These are phyloP conservation scores for Colletotrichum spinosum DNA, from an alignment of 2,329 filamentous ascomycete species.

Conservation along the genomic window DNA sequence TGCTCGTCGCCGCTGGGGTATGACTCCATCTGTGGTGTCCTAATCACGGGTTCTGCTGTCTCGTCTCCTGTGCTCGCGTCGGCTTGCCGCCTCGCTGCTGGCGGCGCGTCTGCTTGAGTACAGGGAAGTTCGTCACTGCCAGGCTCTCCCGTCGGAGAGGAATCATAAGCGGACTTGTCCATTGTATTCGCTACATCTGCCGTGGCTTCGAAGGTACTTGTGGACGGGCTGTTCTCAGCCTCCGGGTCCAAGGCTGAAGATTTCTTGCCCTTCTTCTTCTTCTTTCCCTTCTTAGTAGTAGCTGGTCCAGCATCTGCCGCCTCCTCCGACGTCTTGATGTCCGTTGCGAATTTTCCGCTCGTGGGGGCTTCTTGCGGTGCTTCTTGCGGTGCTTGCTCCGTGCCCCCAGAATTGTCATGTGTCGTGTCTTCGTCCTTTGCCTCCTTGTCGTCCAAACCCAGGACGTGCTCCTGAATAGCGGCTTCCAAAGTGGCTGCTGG, in stretches of 20 bases:
- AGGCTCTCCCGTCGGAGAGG: conserved; percentile 34
- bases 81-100: conserved; percentile 20
- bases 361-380: conserved; percentile 24
- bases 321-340: conserved; percentile 34
- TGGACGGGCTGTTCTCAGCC: conserved; percentile 33
- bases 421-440: conserved; percentile 16
- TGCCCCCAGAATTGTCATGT: conserved; percentile 30
- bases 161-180: conserved; percentile 37
- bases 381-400: conserved; percentile 29
- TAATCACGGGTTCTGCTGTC: conserved; percentile 34
- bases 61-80: conserved; percentile 25
- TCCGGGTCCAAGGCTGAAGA: conserved; percentile 36
- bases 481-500: conserved; percentile 13
- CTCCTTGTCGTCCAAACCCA: conserved; percentile 13
- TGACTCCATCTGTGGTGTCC: conserved; percentile 30
- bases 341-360: conserved; percentile 32
- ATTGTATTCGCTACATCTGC: conserved; percentile 38
- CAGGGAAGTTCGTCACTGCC: conserved; percentile 29
- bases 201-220: conserved; percentile 33
- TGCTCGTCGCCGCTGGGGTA: conserved; percentile 5
- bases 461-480: conserved; percentile 11
- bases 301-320: conserved; percentile 39
- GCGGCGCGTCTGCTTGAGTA: conserved; percentile 27
- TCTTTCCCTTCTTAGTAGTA: conserved; percentile 49
- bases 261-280: conserved; percentile 52